These are phyloP conservation scores for Penicillium parvum DNA, from an alignment of 495 filamentous ascomycete genomes.

Conservation along the genomic window DNA sequence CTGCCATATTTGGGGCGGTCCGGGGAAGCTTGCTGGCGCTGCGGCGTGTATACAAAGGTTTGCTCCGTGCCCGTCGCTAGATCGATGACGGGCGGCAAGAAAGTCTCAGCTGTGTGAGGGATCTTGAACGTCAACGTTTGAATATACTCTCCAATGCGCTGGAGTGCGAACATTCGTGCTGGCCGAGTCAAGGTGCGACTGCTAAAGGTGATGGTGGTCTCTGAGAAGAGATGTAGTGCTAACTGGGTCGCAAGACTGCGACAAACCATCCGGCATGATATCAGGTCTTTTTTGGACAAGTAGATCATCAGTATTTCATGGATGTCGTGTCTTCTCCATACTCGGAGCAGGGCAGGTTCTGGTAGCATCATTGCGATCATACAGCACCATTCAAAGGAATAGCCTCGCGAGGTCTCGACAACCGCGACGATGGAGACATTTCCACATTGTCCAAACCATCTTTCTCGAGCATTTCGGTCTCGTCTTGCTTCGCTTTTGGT, in stretches of 20 bases:
- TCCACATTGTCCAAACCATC: no score
- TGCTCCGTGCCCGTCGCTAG: constrained; percentile 65
- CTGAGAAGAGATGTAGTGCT: constrained; percentile 47
- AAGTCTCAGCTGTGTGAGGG: constrained; percentile 64
- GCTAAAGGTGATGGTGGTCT: constrained; percentile 54
- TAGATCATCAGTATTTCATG: constrained; percentile 39
- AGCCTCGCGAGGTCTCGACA: no score
- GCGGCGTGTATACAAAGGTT: constrained; percentile 69
- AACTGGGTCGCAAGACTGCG: constrained; percentile 45
- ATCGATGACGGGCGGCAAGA: constrained; percentile 71
- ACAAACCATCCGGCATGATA: constrained; percentile 48
- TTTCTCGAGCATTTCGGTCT: no score
- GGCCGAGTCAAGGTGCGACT: constrained; percentile 66
- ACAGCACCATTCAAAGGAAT: no score
- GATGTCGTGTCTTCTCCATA: constrained; percentile 46
- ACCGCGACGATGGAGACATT: no score
- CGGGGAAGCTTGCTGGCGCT: constrained; percentile 33
- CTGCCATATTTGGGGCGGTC: constrained; percentile 63
- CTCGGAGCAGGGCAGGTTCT: constrained; percentile 33
- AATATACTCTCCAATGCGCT: constrained; percentile 67
- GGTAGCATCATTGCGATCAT: not conserved
- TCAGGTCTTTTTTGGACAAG: constrained; percentile 38
- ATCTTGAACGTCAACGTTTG: constrained; percentile 65
- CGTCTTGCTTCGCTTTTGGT: not conserved
- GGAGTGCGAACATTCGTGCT: constrained; percentile 61